A percentile compares a stretch with the other conserved stretches of the same genome.
These are phyloP conservation scores for Colletotrichum neosansevieriae DNA, from an alignment of 2,329 filamentous ascomycete genomes.

Conservation along the genomic window DNA sequence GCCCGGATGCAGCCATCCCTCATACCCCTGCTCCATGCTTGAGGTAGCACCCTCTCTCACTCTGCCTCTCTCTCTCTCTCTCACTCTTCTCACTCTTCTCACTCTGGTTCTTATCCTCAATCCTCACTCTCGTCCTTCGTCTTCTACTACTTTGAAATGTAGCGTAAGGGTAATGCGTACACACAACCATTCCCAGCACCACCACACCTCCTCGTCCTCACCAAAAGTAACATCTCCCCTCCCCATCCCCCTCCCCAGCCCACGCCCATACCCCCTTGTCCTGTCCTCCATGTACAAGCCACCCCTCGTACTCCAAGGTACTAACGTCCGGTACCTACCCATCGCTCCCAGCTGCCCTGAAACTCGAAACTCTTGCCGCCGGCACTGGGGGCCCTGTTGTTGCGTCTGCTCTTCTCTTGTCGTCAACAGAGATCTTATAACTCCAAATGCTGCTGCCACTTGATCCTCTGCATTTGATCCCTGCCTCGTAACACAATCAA, in stretches of 20 bases:
- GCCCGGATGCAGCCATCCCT: constrained; percentile 35
- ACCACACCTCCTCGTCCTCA: constrained; percentile 4
- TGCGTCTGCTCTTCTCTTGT: constrained; percentile 33
- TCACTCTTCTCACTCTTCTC: constrained; percentile 1
- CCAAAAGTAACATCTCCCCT: background rate
- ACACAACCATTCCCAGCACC: background rate
- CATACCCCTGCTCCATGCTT: constrained; percentile 31
- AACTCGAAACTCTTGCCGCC: constrained; percentile 40
- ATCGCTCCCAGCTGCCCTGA: constrained; percentile 38
- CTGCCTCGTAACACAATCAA: constrained; percentile 35
- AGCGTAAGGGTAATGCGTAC: background rate
- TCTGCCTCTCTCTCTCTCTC: background rate
- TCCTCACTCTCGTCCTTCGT: background rate
- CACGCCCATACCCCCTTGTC: background rate
- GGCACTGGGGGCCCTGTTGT: constrained; percentile 37
- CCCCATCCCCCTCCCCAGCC: background rate
- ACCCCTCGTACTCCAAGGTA: constrained; percentile 13
- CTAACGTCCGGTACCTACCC: background rate
- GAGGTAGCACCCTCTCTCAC: background rate
- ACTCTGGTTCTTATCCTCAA: background rate
- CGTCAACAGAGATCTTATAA: constrained; percentile 40
- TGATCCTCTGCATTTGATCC: constrained; percentile 29
- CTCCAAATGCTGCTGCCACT: constrained; percentile 37
- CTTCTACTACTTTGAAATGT: background rate
- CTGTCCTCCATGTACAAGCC: constrained; percentile 17